A percentile compares a stretch with the other conserved stretches of the same genome.
phyloP scores from a whole-genome alignment of 805 yeast genomes.

The Sugiyamaella marilandica region DNA sequence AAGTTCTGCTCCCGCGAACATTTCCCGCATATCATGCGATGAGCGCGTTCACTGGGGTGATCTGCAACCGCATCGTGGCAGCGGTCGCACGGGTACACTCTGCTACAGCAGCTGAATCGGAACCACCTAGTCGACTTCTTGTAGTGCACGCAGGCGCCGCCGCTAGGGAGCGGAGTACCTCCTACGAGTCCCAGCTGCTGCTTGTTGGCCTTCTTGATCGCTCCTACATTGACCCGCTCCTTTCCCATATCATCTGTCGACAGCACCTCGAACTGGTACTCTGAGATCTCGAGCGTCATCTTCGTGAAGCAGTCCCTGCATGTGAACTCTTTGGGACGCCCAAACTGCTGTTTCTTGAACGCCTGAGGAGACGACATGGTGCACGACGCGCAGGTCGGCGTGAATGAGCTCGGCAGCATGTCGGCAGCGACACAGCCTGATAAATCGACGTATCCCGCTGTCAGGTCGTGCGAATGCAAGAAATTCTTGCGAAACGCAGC shows the following conservation, averaged over 20 bases:
- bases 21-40: slow-evolving; percentile 39
- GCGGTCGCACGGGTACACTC: slow-evolving; percentile 40
- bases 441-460: slow-evolving; percentile 37
- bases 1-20: slow-evolving; percentile 41
- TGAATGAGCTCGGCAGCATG: slow-evolving; percentile 33
- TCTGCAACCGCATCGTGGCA: slow-evolving; percentile 38
- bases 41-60: slow-evolving; percentile 36
- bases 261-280: slow-evolving; percentile 31
- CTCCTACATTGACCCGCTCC: slow-evolving; percentile 15
- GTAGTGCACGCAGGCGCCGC: slow-evolving; percentile 39
- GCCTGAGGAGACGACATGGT: slow-evolving; percentile 25
- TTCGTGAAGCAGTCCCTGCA: slow-evolving; percentile 37
- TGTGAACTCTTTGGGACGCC: slow-evolving; percentile 28
- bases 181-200: slow-evolving; percentile 31
- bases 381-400: slow-evolving; percentile 37
- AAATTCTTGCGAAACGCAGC: slow-evolving; percentile 36
- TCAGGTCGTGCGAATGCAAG: slow-evolving; percentile 29
- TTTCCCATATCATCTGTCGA: slow-evolving; percentile 28
- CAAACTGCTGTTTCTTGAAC: slow-evolving; percentile 31
- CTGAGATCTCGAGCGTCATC: slow-evolving; percentile 32
- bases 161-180: slow-evolving; percentile 37
- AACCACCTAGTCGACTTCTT: slow-evolving; percentile 40
- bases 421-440: slow-evolving; percentile 36
- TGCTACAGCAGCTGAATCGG: slow-evolving; percentile 39
- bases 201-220: slow-evolving; percentile 15